These are phyloP conservation scores for Barnettozyma siamensis DNA, from an alignment of 805 yeast species.

Conservation along the genomic window DNA sequence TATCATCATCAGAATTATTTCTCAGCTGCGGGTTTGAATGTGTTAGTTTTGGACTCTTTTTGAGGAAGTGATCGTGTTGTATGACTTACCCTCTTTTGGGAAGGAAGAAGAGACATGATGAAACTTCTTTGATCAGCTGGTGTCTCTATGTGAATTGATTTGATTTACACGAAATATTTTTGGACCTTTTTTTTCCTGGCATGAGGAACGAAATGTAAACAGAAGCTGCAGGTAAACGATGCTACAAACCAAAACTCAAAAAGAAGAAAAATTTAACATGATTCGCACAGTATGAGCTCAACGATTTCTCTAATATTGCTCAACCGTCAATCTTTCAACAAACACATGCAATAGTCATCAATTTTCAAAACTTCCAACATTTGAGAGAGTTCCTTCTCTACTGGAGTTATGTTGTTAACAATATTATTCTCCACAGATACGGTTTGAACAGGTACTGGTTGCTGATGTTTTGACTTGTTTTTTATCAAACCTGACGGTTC, in stretches of 20 bases:
- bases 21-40: background rate
- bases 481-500: no score
- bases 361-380: conserved; percentile 24
- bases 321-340: background rate
- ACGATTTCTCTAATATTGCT: no score
- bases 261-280: no score
- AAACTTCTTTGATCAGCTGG: background rate
- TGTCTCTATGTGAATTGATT: no score
- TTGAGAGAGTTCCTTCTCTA: conserved; percentile 15
- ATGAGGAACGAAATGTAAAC: background rate
- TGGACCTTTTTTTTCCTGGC: no score
- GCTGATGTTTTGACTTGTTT: no score
- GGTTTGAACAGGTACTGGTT: no score
- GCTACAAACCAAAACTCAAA: no score
- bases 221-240: background rate
- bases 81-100: background rate
- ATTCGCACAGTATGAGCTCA: no score
- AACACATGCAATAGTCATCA: conserved; percentile 19
- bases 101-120: background rate
- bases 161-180: background rate
- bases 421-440: background rate
- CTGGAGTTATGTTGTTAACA: background rate
- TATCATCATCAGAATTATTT: conserved; percentile 12
- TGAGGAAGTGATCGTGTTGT: no score
- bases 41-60: background rate